A percentile compares a stretch with the other conserved stretches of the same genome.
Conservation (phyloP, 441 rosid genomes). For the Capsella rubella region DNA sequence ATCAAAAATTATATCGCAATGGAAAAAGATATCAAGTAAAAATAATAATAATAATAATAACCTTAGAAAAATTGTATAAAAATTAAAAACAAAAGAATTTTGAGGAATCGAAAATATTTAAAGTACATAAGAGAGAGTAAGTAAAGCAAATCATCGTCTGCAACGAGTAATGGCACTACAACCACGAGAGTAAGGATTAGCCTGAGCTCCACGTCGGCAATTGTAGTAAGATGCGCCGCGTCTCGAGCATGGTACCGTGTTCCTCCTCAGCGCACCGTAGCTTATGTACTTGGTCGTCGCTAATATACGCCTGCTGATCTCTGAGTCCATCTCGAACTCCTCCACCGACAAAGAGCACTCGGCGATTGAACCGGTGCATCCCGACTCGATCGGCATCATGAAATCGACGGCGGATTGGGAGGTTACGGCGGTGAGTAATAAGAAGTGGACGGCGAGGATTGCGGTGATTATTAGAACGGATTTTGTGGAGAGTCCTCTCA, state of each 20-base stretch:
- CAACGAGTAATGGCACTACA: slow-evolving; percentile 77
- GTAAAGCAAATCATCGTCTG: slow-evolving; percentile 46
- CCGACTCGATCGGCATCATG: slow-evolving; percentile 47
- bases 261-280: slow-evolving; percentile 82
- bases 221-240: slow-evolving; percentile 91
- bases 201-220: slow-evolving; percentile 73
- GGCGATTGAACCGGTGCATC: slow-evolving; percentile 72
- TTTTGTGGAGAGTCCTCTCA: slow-evolving; percentile 48
- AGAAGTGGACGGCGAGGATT: slow-evolving; percentile 54
- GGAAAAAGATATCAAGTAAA: neutral
- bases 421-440: slow-evolving; percentile 12
- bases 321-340: slow-evolving; percentile 74
- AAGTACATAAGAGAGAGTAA: slow-evolving; percentile 2
- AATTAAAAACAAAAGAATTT: slow-evolving; percentile 22
- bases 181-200: slow-evolving; percentile 85
- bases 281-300: slow-evolving; percentile 67
- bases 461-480: slow-evolving; percentile 35
- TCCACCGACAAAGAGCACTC: slow-evolving; percentile 53
- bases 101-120: neutral
- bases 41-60: slow-evolving; percentile 1
- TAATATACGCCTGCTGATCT: slow-evolving; percentile 75
- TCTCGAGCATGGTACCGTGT: slow-evolving; percentile 79
- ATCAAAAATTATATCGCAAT: slow-evolving; percentile 23
- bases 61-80: slow-evolving; percentile 19
- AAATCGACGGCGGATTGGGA: slow-evolving; percentile 46